Evolutionary conservation across 2,329 filamentous ascomycete species (phyloP).

Genomic region (Pseudogymnoascus sp.): DNA sequence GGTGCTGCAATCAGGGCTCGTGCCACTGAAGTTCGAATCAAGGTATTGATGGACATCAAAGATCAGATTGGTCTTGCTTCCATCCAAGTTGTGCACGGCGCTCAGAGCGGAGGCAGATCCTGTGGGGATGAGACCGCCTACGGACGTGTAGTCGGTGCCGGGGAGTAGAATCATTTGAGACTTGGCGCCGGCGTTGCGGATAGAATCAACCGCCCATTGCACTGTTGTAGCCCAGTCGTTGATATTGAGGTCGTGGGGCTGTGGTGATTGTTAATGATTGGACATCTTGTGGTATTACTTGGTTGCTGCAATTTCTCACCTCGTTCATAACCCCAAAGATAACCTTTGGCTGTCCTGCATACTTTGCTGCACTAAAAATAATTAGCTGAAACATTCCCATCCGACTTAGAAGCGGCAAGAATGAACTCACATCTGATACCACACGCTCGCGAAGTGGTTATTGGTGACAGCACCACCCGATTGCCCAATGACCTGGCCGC

Average conservation of each 20-base stretch:
- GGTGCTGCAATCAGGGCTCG: constrained; percentile 44
- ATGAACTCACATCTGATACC: constrained; percentile 42
- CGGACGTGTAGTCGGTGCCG: constrained; percentile 53
- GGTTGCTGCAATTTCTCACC: constrained; percentile 31
- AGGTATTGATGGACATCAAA: constrained; percentile 57
- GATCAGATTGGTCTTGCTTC: constrained; percentile 46
- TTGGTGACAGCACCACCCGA: constrained; percentile 50
- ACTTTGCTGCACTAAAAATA: constrained; percentile 43
- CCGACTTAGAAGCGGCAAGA: neutral
- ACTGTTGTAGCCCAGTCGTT: constrained; percentile 51
- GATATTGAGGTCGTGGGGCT: constrained; percentile 31
- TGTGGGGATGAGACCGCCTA: constrained; percentile 42
- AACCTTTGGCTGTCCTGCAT: constrained; percentile 44
- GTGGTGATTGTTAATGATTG: neutral
- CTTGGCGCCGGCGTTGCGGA: constrained; percentile 54
- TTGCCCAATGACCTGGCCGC: constrained; percentile 57
- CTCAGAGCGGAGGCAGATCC: constrained; percentile 47
- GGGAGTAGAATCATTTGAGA: constrained; percentile 60
- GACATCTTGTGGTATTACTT: constrained; percentile 36
- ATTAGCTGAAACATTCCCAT: neutral
- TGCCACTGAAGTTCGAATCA: constrained; percentile 53
- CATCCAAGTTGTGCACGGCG: constrained; percentile 52
- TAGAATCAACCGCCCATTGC: constrained; percentile 58
- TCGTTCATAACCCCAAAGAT: constrained; percentile 66
- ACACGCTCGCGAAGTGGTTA: constrained; percentile 51